Base-by-base conservation (phyloP, 192 early-diverging fungal species). In the Coemansia umbellata region DNA sequence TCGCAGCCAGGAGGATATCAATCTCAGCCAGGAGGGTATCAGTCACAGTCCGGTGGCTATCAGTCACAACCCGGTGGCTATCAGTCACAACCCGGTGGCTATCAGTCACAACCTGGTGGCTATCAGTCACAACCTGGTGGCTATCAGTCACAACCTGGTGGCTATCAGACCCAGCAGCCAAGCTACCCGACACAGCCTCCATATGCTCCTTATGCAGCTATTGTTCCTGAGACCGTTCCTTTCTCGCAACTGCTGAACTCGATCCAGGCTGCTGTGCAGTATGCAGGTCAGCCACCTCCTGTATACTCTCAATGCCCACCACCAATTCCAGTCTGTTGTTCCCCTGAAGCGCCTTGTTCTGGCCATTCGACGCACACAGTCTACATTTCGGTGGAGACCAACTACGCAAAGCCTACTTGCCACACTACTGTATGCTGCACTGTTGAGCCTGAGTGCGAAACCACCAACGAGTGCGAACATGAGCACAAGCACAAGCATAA, bases 381-480 rank as follows among this genome's bases (percentile, higher is more conserved):
- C 13, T 65, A 61, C 18, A 47, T 66, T 10, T 76, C 73, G 18
- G 36, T 76, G 8, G 73, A 76, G 62, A 65, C 57, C 51, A 51
- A 69, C 58, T 52, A 14, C 19, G 50, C 19, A 6, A 60, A 43
- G 18, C 32, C 42, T 24, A 26, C 45, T 8, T 31, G 44, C 35
- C 26, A 55, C 5, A 40, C 53, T 47, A 37, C 60, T 22, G 42
- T 47, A 39, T 50, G 40, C 26, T 39, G 55, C 47, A 35, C 19
- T 11, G 27, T n/a, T 7, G 67, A 69, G 39, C 41, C 15, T 18
- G 54, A 35, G 10, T 49, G 55, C 41, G 51, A 70, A 27, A 53
- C 52, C 39, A 36, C 58, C 42, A 42, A 17, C 31, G 53, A 63
- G 35, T 31, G 33, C 23, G 48, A 53, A 23, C 32, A 51, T 14